These are phyloP conservation scores for Kazachstania taianensis DNA, from an alignment of 805 yeast genomes.

Conservation along the genomic window DNA sequence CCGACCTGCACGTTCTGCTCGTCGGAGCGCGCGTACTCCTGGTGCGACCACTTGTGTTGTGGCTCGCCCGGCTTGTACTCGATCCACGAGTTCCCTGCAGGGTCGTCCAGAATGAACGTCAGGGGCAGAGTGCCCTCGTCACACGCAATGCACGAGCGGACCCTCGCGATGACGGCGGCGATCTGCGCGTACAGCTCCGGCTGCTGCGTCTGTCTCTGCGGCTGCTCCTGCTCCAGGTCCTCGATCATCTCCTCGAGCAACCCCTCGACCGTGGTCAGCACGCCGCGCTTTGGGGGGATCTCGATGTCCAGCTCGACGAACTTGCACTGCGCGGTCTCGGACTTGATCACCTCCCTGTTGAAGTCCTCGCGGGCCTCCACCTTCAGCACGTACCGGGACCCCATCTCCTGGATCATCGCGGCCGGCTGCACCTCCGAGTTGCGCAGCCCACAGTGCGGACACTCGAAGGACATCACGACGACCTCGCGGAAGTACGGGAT, in stretches of 20 bases:
- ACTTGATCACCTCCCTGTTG: constrained; percentile 83
- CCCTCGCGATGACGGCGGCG: constrained; percentile 52
- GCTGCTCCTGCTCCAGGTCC: constrained; percentile 75
- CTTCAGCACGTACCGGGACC: constrained; percentile 59
- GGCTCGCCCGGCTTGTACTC: constrained; percentile 82
- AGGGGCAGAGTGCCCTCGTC: constrained; percentile 62
- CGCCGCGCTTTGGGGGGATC: constrained; percentile 92
- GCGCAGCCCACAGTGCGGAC: constrained; percentile 89
- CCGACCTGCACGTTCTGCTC: constrained; percentile 85
- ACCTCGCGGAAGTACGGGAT: constrained; percentile 90
- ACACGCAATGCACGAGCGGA: constrained; percentile 52
- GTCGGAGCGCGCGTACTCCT: constrained; percentile 72
- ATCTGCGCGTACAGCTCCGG: constrained; percentile 72
- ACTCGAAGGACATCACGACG: constrained; percentile 86
- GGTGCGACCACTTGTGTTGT: constrained; percentile 80
- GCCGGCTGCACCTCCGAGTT: constrained; percentile 97
- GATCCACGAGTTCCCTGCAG: constrained; percentile 96
- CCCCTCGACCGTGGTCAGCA: constrained; percentile 88
- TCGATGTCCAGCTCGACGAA: constrained; percentile 83
- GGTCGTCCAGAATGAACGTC: constrained; percentile 77
- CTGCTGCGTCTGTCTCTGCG: constrained; percentile 59
- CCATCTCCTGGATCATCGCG: constrained; percentile 80
- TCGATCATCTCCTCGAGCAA: constrained; percentile 70
- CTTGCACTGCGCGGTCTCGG: constrained; percentile 72
- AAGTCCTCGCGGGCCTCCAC: constrained; percentile 64